Evolutionary conservation across 352 stramenopile genomes (phyloP), one percentile per base, ranked within the genome.

Genomic region (Ophiocytium majus): DNA sequence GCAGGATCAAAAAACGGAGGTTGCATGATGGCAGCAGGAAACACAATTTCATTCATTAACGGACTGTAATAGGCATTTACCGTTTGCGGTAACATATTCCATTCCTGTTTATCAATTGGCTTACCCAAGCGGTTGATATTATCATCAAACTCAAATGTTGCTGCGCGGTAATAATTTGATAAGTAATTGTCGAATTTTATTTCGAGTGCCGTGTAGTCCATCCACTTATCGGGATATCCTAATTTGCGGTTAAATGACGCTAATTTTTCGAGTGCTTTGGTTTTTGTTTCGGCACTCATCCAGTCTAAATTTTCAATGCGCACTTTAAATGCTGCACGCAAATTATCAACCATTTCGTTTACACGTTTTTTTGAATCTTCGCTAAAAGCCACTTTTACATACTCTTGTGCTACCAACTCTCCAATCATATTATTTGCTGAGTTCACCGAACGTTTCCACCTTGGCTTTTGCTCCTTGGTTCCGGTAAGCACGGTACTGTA

Each of bases 51-150:
- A 71, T 71, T 71, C 23, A 28, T 71, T 28, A 28, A 23, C 23
- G 57, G 57, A 71, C 28, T 28, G 57, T 71, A 71, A 71, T 71
- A 71, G 19, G 57, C 57, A 71, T 71, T 71, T 71, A 71, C 57
- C 23, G 57, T 71, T 71, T 23, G 19, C 28, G 57, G 57, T 28
- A 28, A 23, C 57, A 71, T 71, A 23, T 71, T 23, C 57, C 57
- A 71, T 71, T 71, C 28, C 19, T 71, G 28, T 23, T 28, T 23
- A 28, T 71, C 57, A 71, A 71, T 28, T 23, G 57, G 57, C 28
- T 71, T 71, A 23, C 28, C 28, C 28, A 71, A 71, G 28, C 28
- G 19, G 57, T 71, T 71, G 57, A 71, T 23, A 28, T 71, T 71
- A 28, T 71, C 57, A 28, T 23, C 28, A 28, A 28, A 23, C 28